A percentile compares a stretch with the other conserved stretches of the same genome.
Evolutionary conservation across 106 monocot species (phyloP).

Genomic region (Apostasia shenzhenica): DNA sequence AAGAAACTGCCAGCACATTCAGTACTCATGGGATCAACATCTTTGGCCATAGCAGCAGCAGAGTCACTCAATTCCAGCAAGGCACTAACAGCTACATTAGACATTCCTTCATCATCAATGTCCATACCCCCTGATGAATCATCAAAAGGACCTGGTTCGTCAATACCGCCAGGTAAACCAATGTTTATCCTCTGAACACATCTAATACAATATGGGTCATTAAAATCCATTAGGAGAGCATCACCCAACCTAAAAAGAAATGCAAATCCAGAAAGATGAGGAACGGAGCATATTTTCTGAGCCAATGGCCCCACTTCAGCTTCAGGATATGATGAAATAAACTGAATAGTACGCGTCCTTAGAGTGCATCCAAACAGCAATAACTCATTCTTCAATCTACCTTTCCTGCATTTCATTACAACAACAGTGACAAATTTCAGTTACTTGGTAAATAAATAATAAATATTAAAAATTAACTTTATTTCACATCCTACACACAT

Average conservation of each 20-base stretch:
- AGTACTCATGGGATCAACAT: conserved; percentile 74
- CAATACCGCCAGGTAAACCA: conserved; percentile 27
- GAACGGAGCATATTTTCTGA: conserved; percentile 54
- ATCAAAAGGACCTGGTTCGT: conserved; percentile 43
- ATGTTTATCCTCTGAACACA: conserved; percentile 57
- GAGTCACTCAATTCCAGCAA: conserved; percentile 78
- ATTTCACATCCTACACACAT: no score
- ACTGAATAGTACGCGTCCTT: conserved; percentile 18
- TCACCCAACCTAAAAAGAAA: conserved; percentile 80
- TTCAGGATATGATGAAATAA: conserved; percentile 54
- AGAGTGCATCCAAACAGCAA: conserved; percentile 56
- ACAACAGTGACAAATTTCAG: conserved; percentile 1
- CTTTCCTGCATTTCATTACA: conserved; percentile 47
- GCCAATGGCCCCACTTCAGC: conserved; percentile 55
- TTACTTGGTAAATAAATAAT: conserved; percentile 1
- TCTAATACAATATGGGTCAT: conserved; percentile 43
- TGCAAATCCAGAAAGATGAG: conserved; percentile 80
- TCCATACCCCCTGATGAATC: conserved; percentile 49
- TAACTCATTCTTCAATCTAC: conserved; percentile 55
- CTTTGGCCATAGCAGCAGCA: conserved; percentile 27
- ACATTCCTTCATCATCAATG: conserved; percentile 83
- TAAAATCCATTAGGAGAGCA: conserved; percentile 74
- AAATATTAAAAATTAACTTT: neutral
- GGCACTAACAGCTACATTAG: conserved; percentile 72
- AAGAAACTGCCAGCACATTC: conserved; percentile 35